Evolutionary conservation across 768 basidiomycete genomes (phyloP).

Genomic region (Auriscalpium orientale): DNA sequence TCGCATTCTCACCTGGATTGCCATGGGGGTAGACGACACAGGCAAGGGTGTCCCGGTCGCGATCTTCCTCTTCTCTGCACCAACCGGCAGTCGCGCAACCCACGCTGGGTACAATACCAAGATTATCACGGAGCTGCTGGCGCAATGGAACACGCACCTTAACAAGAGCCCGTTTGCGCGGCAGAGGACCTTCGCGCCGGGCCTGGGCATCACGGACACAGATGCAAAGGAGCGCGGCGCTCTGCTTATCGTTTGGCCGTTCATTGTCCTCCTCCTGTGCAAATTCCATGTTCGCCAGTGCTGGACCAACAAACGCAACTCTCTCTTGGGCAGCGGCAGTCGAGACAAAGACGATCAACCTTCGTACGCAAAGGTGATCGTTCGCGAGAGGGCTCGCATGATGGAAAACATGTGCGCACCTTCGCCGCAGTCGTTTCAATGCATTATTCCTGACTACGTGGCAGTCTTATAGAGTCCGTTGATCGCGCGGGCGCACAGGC

Average conservation of each 20-base stretch:
- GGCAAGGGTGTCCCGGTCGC: slow-evolving; percentile 25
- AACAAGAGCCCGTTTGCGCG: slow-evolving; percentile 18
- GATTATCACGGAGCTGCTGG: slow-evolving; percentile 19
- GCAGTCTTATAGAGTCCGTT: no score
- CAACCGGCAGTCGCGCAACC: slow-evolving; percentile 19
- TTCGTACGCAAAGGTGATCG: no score
- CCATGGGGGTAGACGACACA: slow-evolving; percentile 25
- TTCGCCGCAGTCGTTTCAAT: no score
- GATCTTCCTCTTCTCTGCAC: slow-evolving; percentile 28
- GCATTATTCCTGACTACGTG: no score
- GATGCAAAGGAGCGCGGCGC: slow-evolving; percentile 27
- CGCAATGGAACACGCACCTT: slow-evolving; percentile 17
- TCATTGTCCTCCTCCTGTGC: slow-evolving; percentile 28
- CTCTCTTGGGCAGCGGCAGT: background rate
- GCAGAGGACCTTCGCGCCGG: slow-evolving; percentile 11
- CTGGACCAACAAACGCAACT: slow-evolving; percentile 25
- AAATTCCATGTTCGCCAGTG: slow-evolving; percentile 31
- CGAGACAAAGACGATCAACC: no score
- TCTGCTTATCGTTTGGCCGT: slow-evolving; percentile 23
- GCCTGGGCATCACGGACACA: slow-evolving; percentile 20
- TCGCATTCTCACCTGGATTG: slow-evolving; percentile 23
- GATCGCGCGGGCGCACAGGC: no score
- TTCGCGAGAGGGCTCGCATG: no score
- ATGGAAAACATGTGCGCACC: no score
- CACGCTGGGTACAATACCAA: slow-evolving; percentile 23